These are phyloP conservation scores for Hymenoscyphus fructigenus DNA, from an alignment of 2,329 filamentous ascomycete species.

Conservation along the genomic window DNA sequence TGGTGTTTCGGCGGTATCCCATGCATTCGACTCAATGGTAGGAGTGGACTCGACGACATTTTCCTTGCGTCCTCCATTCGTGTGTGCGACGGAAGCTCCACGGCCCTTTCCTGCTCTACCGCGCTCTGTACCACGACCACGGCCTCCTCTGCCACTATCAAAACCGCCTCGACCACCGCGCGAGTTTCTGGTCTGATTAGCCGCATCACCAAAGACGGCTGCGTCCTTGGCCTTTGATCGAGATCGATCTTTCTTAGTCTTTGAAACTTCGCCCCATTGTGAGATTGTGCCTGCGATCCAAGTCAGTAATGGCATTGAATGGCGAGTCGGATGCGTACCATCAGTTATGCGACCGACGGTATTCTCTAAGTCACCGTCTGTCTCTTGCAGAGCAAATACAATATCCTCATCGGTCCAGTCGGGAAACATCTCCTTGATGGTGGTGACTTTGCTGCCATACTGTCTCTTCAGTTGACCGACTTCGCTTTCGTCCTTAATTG, in stretches of 20 bases:
- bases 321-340: constrained; percentile 49
- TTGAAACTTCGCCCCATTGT: constrained; percentile 82
- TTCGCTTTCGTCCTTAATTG: constrained; percentile 81
- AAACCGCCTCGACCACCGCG: constrained; percentile 59
- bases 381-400: constrained; percentile 88
- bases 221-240: constrained; percentile 68
- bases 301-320: constrained; percentile 10
- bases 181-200: constrained; percentile 46
- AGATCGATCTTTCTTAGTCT: constrained; percentile 72
- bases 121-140: constrained; percentile 62
- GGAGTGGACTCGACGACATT: constrained; percentile 59
- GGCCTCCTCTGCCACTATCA: constrained; percentile 61
- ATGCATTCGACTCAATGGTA: constrained; percentile 67
- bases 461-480: constrained; percentile 89
- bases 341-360: constrained; percentile 78
- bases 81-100: constrained; percentile 59
- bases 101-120: constrained; percentile 58
- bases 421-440: constrained; percentile 89
- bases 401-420: constrained; percentile 96
- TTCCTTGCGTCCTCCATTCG: constrained; percentile 64
- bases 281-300: constrained; percentile 64
- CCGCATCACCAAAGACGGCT: constrained; percentile 51
- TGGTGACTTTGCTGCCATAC: constrained; percentile 74
- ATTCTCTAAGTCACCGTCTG: constrained; percentile 72
- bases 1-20: constrained; percentile 49